phyloP scores from a whole-genome alignment of 768 basidiomycete species.

The Mycena rebaudengoi region DNA sequence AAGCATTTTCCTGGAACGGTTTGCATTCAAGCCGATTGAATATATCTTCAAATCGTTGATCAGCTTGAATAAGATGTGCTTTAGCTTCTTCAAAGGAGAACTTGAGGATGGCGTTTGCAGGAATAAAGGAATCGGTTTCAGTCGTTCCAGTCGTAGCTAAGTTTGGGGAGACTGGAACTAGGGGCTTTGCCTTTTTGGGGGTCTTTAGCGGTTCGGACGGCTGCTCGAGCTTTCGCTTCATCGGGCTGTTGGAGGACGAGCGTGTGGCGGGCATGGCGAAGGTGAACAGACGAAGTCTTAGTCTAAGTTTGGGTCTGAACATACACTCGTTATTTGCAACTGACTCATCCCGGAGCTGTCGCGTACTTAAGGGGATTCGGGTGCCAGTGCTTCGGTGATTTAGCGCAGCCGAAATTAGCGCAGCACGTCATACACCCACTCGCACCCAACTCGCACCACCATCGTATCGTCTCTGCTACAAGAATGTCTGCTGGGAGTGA shows the following conservation, averaged over 20 bases:
- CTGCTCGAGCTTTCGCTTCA: conserved; percentile 11
- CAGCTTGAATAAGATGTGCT: conserved; percentile 69
- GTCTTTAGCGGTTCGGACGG: conserved; percentile 18
- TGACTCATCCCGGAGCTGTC: too few species aligned
- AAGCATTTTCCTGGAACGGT: too few species aligned
- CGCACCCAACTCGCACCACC: too few species aligned
- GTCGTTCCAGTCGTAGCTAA: conserved; percentile 21
- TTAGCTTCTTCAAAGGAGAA: conserved; percentile 86
- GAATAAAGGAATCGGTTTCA: conserved; percentile 57
- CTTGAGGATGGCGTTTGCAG: conserved; percentile 62
- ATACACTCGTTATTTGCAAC: too few species aligned
- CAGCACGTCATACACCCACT: too few species aligned
- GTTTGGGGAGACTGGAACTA: too few species aligned
- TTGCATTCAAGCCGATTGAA: conserved; percentile 74
- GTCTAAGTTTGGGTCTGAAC: too few species aligned
- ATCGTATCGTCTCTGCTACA: background rate
- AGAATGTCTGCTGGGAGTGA: conserved; percentile 26
- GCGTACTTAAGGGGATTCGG: too few species aligned
- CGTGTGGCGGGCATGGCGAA: conserved; percentile 45
- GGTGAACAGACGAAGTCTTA: too few species aligned
- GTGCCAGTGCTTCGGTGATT: too few species aligned
- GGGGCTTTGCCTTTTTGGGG: conserved; percentile 27
- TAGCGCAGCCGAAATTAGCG: too few species aligned
- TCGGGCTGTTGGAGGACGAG: conserved; percentile 32
- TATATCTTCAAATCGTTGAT: conserved; percentile 74